Evolutionary conservation across 2,329 filamentous ascomycete genomes (phyloP).

Genomic region (Microcyclospora tardicrescens): DNA sequence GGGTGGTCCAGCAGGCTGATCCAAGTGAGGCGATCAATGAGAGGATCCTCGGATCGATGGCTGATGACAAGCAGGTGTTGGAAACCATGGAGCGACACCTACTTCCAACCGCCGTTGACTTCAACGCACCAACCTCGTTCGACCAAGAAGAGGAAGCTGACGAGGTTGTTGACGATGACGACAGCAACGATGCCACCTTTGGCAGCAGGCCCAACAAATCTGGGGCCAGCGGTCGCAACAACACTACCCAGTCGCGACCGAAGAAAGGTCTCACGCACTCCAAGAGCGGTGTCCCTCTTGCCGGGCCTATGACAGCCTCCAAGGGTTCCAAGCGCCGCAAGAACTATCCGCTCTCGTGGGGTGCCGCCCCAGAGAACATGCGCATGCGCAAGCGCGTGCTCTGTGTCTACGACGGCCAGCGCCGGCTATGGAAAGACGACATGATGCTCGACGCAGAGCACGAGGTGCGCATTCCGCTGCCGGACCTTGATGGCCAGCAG

Average conservation of each 20-base stretch:
- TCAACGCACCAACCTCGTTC: constrained; percentile 27
- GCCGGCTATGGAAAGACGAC: constrained; percentile 90
- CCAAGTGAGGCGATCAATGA: constrained; percentile 46
- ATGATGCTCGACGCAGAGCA: constrained; percentile 96
- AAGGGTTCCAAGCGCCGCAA: constrained; percentile 75
- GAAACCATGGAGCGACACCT: constrained; percentile 47
- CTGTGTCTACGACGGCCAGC: constrained; percentile 77
- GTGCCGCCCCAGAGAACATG: constrained; percentile 84
- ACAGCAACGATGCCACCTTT: constrained; percentile 40
- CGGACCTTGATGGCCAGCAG: constrained; percentile 43
- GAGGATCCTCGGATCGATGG: constrained; percentile 44
- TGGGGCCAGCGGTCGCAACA: constrained; percentile 22
- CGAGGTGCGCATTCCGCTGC: constrained; percentile 74
- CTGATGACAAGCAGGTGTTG: constrained; percentile 44
- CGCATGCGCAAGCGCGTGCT: constrained; percentile 96
- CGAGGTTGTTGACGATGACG: constrained; percentile 45
- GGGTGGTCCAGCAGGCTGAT: constrained; percentile 48
- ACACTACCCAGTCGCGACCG: constrained; percentile 31
- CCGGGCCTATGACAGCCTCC: constrained; percentile 30
- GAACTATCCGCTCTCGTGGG: constrained; percentile 90
- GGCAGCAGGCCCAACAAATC: constrained; percentile 36
- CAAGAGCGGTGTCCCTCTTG: constrained; percentile 53
- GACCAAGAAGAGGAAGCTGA: constrained; percentile 46
- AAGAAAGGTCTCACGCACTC: constrained; percentile 60
- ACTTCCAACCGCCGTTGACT: constrained; percentile 37